Evolutionary conservation across 176 grass and related monocot genomes (phyloP).

Genomic region (Carex parvula): DNA sequence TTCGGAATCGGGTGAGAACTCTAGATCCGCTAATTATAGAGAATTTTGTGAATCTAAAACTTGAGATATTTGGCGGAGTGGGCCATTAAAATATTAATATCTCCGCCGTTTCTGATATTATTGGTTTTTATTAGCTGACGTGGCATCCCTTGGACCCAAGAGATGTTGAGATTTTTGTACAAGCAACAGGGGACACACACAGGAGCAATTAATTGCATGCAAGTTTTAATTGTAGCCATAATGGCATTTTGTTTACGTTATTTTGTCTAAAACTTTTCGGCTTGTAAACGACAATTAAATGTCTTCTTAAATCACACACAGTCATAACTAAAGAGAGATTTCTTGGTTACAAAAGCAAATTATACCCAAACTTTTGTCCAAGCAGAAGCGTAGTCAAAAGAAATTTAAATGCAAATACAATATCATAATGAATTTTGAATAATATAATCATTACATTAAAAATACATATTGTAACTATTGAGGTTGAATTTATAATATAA

Average conservation of each 20-base stretch:
- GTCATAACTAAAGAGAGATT: not conserved
- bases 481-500: not conserved
- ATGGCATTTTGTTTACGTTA: not conserved
- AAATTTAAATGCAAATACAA: not conserved
- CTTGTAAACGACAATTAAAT: not conserved
- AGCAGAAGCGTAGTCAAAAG: not conserved
- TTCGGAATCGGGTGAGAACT: not conserved
- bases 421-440: not conserved
- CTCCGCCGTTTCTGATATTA: slow-evolving; percentile 21
- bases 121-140: slow-evolving; percentile 2
- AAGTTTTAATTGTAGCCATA: not conserved
- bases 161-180: slow-evolving; percentile 1
- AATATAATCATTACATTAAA: not conserved
- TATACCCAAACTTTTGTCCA: not conserved
- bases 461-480: not conserved
- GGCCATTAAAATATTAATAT: slow-evolving; percentile 26
- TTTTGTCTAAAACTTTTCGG: not conserved
- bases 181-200: slow-evolving; percentile 17
- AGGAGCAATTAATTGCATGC: not conserved
- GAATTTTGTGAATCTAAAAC: not conserved
- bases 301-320: not conserved
- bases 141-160: not conserved
- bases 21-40: not conserved
- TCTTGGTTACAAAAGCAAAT: not conserved
- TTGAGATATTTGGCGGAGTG: slow-evolving; percentile 8